Conservation (phyloP, 2,329 filamentous ascomycete species). For the Microdochium trichocladiopsis region DNA sequence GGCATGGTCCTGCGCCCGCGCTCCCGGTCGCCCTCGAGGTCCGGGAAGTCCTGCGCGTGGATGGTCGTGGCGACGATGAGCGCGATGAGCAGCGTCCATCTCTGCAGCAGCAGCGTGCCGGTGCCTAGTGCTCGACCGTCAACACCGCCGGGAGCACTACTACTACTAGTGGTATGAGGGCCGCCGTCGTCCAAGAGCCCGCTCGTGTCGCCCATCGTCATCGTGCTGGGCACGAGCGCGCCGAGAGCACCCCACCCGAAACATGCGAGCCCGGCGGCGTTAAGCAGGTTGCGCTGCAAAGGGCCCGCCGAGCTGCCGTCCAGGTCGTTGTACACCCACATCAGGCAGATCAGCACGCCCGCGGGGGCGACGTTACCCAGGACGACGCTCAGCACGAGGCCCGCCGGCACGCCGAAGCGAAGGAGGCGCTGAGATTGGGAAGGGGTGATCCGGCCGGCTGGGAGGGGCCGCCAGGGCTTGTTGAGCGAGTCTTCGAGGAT, state of each 20-base stretch:
- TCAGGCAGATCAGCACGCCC: background rate
- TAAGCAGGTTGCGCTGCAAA: constrained; percentile 16
- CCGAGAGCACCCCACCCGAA: constrained; percentile 18
- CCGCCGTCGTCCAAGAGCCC: too few relatives aligned
- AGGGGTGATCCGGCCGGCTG: background rate
- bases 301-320: constrained; percentile 11
- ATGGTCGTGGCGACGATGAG: constrained; percentile 15
- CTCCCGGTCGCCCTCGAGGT: constrained; percentile 13
- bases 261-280: constrained; percentile 16
- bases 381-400: background rate
- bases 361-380: background rate
- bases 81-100: constrained; percentile 14
- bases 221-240: constrained; percentile 4
- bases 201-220: too few relatives aligned
- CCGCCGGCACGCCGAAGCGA: background rate
- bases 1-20: constrained; percentile 17
- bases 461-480: constrained; percentile 5
- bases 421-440: constrained; percentile 9
- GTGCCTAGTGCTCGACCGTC: background rate
- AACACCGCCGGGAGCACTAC: background rate
- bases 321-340: constrained; percentile 9
- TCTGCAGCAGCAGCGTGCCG: constrained; percentile 3
- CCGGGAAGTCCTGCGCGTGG: constrained; percentile 16
- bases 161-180: too few relatives aligned
- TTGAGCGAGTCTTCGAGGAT: constrained; percentile 2